Percentiles rank a stretch among this genome's conserved stretches.
Evolutionary conservation across 2,329 filamentous ascomycete species (phyloP).

Genomic region (Arachnopeziza araneosa): DNA sequence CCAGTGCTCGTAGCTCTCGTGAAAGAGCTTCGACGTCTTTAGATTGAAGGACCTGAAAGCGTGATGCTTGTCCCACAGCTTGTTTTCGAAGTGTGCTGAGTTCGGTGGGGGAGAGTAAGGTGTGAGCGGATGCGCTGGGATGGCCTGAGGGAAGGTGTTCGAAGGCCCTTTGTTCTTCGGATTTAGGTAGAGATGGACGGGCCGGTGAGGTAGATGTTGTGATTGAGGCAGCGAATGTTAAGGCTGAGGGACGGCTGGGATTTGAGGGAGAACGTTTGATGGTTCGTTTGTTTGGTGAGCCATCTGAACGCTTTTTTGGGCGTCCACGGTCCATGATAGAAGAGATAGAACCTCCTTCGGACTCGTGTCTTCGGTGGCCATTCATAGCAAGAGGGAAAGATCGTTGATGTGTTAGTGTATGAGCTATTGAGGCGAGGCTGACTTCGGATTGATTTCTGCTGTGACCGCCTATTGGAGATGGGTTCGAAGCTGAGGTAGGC

Average conservation of each 20-base stretch:
- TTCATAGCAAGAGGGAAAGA: conserved; percentile 14
- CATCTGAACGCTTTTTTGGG: conserved; percentile 49
- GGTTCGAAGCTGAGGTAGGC: neutral
- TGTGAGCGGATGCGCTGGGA: conserved; percentile 46
- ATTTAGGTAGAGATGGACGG: neutral
- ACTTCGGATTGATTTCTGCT: conserved; percentile 21
- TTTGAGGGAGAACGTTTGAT: conserved; percentile 4
- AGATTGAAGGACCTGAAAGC: conserved; percentile 58
- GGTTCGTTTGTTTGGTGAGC: conserved; percentile 33
- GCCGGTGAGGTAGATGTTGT: neutral
- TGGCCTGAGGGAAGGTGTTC: conserved; percentile 56
- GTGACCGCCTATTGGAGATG: conserved; percentile 11
- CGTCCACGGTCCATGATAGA: conserved; percentile 57
- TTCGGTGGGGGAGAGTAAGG: conserved; percentile 44
- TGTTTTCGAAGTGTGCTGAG: conserved; percentile 50
- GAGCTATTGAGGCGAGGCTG: neutral
- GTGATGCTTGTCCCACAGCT: conserved; percentile 54
- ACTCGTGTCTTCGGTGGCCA: conserved; percentile 47
- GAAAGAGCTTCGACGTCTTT: conserved; percentile 62
- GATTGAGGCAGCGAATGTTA: neutral
- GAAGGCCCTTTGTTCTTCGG: conserved; percentile 50
- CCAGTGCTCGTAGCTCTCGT: conserved; percentile 67
- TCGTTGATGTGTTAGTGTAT: neutral
- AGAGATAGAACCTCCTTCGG: conserved; percentile 40
- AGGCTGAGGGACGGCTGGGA: neutral